Percentiles rank a stretch among this genome's conserved stretches.
Evolutionary conservation across 768 basidiomycete species (phyloP).

Genomic region (Clavulina sp.): DNA sequence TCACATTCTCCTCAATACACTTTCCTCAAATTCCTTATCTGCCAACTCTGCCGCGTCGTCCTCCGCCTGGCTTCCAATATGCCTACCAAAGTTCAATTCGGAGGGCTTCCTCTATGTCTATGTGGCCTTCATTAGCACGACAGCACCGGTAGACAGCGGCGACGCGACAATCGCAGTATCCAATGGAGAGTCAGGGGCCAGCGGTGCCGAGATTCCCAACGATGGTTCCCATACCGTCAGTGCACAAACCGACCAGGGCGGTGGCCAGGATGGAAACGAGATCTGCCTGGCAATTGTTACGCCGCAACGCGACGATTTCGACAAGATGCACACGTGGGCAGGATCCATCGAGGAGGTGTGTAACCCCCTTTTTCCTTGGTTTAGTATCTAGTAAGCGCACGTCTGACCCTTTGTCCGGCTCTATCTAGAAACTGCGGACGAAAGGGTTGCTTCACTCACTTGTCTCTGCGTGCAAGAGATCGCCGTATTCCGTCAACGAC

Average conservation of each 20-base stretch:
- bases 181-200: not conserved
- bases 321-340: conserved; percentile 8
- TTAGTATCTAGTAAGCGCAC: not conserved
- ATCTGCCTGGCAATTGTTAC: conserved; percentile 7
- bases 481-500: conserved; percentile 48
- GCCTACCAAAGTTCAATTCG: conserved; percentile 86
- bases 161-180: not conserved
- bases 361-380: not conserved
- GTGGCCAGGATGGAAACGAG: not conserved
- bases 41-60: conserved; percentile 44
- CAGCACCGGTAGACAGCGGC: not conserved
- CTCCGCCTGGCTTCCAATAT: conserved; percentile 88
- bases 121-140: conserved; percentile 33
- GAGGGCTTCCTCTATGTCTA: conserved; percentile 84
- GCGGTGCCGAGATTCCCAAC: not conserved
- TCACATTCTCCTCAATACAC: conserved; percentile 81
- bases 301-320: conserved; percentile 10
- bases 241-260: not conserved
- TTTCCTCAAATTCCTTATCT: conserved; percentile 58
- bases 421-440: conserved; percentile 3
- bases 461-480: conserved; percentile 3
- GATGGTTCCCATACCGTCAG: not conserved
- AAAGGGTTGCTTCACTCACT: conserved; percentile 3
- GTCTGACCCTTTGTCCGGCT: not conserved
- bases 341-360: conserved; percentile 5